Base-by-base conservation (phyloP, 163 green algal genomes). In the Scenedesmus sp. region DNA sequence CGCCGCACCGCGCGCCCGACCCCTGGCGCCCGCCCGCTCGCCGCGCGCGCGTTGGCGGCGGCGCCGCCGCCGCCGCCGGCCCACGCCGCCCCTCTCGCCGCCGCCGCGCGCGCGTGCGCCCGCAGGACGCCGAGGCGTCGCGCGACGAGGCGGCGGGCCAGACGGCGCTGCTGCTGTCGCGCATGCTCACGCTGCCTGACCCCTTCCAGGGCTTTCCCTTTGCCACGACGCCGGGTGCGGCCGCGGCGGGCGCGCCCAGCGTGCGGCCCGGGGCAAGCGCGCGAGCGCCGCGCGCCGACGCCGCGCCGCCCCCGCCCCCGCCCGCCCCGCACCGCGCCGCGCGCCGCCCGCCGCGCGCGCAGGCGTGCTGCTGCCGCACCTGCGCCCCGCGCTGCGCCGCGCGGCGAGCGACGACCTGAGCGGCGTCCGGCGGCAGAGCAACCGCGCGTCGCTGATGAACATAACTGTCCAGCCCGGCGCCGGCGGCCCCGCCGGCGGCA, bases 201-300 rank as follows among this genome's bases (percentile, higher is more conserved):
- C 79, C 79, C 11, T 85, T 85, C 64, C 72, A 81, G 17, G 71
- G 77, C 33, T 85, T 85, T 47, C 77, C 39, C 26, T 36, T 73
- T 22, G 57, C 77, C 15, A 70, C 63, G 2, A 57, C 54, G 10
- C 60, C 70, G 77, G 62, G 29, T 76, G 4, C 3, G 29, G n/a
- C n/a, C 1, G 20, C 17, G 13, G 15, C 4, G 22, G 11, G 54
- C 13, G 54, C 6, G 54, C 3, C 2, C 15, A 26, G 54, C 6
- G 24, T 9, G 6, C 20, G 50, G 50, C 50, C 4, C 26, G 50
- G 6, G n/a, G n/a, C n/a, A n/a, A n/a, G n/a, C n/a, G n/a, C n/a
- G n/a, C n/a, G n/a, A n/a, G n/a, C n/a, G n/a, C n/a, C n/a, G n/a
- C n/a, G n/a, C n/a, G n/a, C n/a, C n/a, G n/a, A n/a, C n/a, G n/a